A percentile compares a stretch with the other conserved stretches of the same genome.
phyloP scores from a whole-genome alignment of 2,329 filamentous ascomycete genomes.

The Ascochyta rabiei region DNA sequence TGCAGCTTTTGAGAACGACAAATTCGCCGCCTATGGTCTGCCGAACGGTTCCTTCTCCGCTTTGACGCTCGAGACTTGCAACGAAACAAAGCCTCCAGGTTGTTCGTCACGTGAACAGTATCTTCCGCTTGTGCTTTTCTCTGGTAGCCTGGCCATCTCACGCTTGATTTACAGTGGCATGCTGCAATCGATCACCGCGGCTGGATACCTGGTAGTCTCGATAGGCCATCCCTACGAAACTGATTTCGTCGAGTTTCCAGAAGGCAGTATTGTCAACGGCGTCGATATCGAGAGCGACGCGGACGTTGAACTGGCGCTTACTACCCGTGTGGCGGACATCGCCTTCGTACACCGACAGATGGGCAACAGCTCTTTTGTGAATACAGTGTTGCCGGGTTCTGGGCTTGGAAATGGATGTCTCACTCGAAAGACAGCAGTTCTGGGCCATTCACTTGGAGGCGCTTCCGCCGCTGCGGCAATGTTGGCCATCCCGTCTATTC shows the following conservation, averaged over 20 bases:
- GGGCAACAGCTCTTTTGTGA: slow-evolving; percentile 12
- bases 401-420: background rate
- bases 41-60: slow-evolving; percentile 33
- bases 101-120: background rate
- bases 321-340: slow-evolving; percentile 32
- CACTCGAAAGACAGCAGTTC: slow-evolving; percentile 20
- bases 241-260: slow-evolving; percentile 56
- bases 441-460: slow-evolving; percentile 49
- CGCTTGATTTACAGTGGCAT: slow-evolving; percentile 53
- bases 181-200: slow-evolving; percentile 54
- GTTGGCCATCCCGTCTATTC: slow-evolving; percentile 22
- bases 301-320: slow-evolving; percentile 26
- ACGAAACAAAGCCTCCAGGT: background rate
- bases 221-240: slow-evolving; percentile 60
- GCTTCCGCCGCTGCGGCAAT: slow-evolving; percentile 33
- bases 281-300: slow-evolving; percentile 31
- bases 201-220: slow-evolving; percentile 56
- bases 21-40: slow-evolving; percentile 33
- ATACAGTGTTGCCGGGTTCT: slow-evolving; percentile 13
- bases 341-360: slow-evolving; percentile 30
- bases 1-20: slow-evolving; percentile 27
- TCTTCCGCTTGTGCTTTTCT: slow-evolving; percentile 50
- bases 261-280: slow-evolving; percentile 44
- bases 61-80: slow-evolving; percentile 27
- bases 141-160: slow-evolving; percentile 53